Evolutionary conservation across 2,329 filamentous ascomycete genomes (phyloP).

Genomic region (Dactylellina leptospora): DNA sequence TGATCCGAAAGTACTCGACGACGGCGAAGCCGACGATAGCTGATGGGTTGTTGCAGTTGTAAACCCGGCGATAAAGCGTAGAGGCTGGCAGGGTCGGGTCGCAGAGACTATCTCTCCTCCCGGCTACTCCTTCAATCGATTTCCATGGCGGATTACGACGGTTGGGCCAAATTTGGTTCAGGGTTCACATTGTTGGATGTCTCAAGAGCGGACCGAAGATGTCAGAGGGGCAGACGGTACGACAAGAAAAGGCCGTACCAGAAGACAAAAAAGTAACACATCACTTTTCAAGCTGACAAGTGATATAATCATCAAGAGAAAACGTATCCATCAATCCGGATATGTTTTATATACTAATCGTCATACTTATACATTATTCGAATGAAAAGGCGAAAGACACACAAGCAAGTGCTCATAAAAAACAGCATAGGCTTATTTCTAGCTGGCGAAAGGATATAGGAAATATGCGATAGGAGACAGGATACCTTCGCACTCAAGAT

Average conservation of each 20-base stretch:
- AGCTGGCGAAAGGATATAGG: not conserved
- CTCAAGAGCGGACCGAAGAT: no score
- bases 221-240: no score
- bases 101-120: no score
- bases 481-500: slow-evolving; percentile 31
- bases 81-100: no score
- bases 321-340: slow-evolving; percentile 17
- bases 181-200: no score
- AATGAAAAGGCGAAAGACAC: slow-evolving; percentile 21
- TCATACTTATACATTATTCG: slow-evolving; percentile 51
- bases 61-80: no score
- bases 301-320: not conserved
- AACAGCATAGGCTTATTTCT: not conserved
- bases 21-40: slow-evolving; percentile 9
- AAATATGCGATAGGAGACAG: slow-evolving; percentile 1
- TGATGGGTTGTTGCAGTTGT: slow-evolving; percentile 5
- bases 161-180: no score
- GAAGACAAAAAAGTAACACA: no score
- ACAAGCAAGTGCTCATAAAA: slow-evolving; percentile 11
- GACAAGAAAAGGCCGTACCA: no score
- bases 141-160: no score
- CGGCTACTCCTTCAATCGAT: no score
- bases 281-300: no score
- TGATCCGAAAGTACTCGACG: slow-evolving; percentile 10
- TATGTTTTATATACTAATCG: slow-evolving; percentile 30